Evolutionary conservation across 2,329 filamentous ascomycete species (phyloP), one percentile per base, ranked within the genome.

Genomic region (Proliferodiscus dingleyae): DNA sequence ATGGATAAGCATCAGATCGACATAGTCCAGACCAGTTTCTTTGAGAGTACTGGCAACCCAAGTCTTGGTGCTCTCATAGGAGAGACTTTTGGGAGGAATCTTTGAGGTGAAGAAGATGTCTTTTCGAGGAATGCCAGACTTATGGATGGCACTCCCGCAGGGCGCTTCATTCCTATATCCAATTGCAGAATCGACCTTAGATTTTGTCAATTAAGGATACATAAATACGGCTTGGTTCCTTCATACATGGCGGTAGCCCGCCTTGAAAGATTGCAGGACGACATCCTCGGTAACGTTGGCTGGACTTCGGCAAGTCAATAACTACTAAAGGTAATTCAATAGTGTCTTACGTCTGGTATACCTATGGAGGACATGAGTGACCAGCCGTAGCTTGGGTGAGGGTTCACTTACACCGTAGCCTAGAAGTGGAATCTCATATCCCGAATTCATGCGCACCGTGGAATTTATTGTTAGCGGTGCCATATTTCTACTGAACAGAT

Each of bases 1-100:
- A 61, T 84, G 80, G 43, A 83, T 73, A 16, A 84, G 73, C 64
- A 77, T 75, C 46, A 87, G 71, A 57, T 88, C 83, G 51, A 87
- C 73, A 62, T 87, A 87, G 18, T 71, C 76, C 4, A 87, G 69
- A 11, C 78, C 75, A 0, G 53, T 55, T 49, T 80, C 73, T 42
- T 72, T 66, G 18, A 90, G 68, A 13, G 81, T 85, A 43, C 74
- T 68, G 52, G 83, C 68, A 52, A 94, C 74, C 53, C 81, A 76
- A 13, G 71, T 71, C 63, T 80, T 81, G 18, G 85, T 75, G 46
- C 71, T 75, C 11, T 82, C 74, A 59, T 91, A 93, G 51, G 72
- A 73, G 59, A 79, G 71, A 2, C 61, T 40, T 10, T 61, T 65
- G 2, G 71, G 67, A 3, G 74, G 74, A 6, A 83, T 71, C 59